Base-by-base conservation (phyloP, 2,329 filamentous ascomycete species). In the Ceratocystis alfenasii region DNA sequence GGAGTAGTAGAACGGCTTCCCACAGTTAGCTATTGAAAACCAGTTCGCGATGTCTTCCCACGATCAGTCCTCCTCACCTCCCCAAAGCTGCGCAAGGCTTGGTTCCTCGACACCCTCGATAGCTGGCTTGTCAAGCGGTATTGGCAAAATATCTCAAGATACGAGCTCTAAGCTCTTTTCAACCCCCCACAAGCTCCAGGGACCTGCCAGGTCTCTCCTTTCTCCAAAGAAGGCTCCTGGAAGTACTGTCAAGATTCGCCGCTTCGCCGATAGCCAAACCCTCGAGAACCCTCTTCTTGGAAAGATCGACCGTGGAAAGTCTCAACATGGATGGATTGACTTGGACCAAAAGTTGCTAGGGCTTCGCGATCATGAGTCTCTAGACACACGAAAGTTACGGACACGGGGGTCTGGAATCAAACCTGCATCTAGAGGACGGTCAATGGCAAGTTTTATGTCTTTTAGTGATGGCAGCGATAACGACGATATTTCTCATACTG, bases 151-250 rank as follows among this genome's bases (percentile, higher is more conserved):
- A 15, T 30, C 22, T 6, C 60, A 48, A n/a, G 59, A 67, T 41
- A 36, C 66, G 36, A 65, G 25, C 48, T 36, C 61, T 2, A 60
- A 63, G 25, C 33, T 65, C 55, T n/a, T 65, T 50, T 28, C 70
- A 41, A 63, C 64, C 17, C 53, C 53, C 8, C 20, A n/a, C 6
- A 57, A 44, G 28, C 30, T 62, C 1, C 53, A 71, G 66, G 33
- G 71, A 64, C 63, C n/a, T 25, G 20, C 70, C 68, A 70, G 68
- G 66, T 53, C 66, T 1, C 68, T 75, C 5, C 50, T 68, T 5
- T 75, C 75, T 3, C 73, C 75, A 1, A 72, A 68, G 48, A 77
- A 76, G 68, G 69, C 68, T 17, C 68, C 69, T 5, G 65, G 63
- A 33, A 65, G 59, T 33, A 64, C 66, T 28, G 53, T 66, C 36